phyloP scores from a whole-genome alignment of 2,329 filamentous ascomycete species.

The Aspergillus sp. region DNA sequence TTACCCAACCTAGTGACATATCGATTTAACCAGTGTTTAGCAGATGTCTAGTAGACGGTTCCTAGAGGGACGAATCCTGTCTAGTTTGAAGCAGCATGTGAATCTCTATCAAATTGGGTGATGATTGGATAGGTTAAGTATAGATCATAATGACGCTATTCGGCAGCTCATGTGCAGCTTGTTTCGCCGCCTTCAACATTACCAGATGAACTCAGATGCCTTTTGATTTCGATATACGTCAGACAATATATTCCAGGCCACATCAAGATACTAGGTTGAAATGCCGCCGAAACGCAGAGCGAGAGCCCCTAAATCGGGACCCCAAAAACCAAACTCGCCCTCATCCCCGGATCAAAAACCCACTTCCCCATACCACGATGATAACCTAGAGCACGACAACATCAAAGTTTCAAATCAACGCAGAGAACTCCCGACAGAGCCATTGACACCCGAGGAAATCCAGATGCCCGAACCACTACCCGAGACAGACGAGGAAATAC shows the following conservation, averaged over 20 bases:
- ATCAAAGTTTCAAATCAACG: background rate
- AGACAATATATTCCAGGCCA: background rate
- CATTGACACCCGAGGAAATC: background rate
- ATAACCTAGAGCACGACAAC: background rate
- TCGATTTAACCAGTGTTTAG: too few species aligned
- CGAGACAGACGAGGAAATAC: conserved; percentile 25
- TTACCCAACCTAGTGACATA: too few species aligned
- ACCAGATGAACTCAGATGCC: background rate
- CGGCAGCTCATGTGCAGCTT: background rate
- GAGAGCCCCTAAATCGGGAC: background rate
- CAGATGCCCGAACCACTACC: background rate
- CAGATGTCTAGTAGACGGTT: too few species aligned
- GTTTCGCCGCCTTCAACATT: background rate
- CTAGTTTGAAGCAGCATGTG: background rate
- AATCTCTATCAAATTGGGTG: background rate
- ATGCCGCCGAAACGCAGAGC: conserved; percentile 6
- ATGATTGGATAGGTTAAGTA: background rate
- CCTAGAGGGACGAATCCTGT: too few species aligned
- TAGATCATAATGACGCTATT: background rate
- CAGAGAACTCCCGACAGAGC: background rate
- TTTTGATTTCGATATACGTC: background rate
- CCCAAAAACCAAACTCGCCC: background rate
- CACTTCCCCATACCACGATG: background rate
- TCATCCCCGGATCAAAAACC: background rate
- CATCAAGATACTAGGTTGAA: background rate